Percentiles rank a stretch among this genome's conserved stretches.
phyloP scores from a whole-genome alignment of 139 green algal genomes.

The Ulvella scutata region DNA sequence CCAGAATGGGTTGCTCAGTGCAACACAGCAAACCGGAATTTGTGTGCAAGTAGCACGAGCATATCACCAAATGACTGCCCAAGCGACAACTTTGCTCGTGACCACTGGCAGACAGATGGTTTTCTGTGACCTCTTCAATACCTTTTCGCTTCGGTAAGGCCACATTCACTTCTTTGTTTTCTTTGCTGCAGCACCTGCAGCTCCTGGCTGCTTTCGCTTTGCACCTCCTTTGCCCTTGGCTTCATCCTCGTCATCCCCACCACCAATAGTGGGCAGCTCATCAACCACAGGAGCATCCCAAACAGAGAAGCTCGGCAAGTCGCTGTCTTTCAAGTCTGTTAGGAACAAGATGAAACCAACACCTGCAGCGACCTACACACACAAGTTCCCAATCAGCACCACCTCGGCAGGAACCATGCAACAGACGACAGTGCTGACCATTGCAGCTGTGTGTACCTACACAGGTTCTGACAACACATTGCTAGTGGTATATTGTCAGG shows the following conservation, averaged over 20 bases:
- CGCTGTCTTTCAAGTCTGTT: constrained; percentile 21
- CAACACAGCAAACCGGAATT: background rate
- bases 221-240: background rate
- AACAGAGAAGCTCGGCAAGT: constrained; percentile 15
- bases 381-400: too few species aligned
- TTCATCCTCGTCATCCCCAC: constrained; percentile 6
- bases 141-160: background rate
- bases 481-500: constrained; percentile 13
- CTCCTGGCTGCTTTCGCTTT: background rate
- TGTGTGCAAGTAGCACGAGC: too few species aligned
- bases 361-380: constrained; percentile 49
- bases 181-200: constrained; percentile 3
- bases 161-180: constrained; percentile 1
- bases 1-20: background rate
- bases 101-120: too few species aligned
- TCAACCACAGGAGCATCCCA: constrained; percentile 10
- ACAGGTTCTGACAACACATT: background rate
- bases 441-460: background rate
- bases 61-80: too few species aligned
- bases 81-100: too few species aligned
- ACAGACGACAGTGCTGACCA: too few species aligned
- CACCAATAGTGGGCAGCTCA: background rate
- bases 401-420: too few species aligned
- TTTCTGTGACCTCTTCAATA: background rate
- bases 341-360: constrained; percentile 71